Percentiles rank a stretch among this genome's conserved stretches.
These are phyloP conservation scores for Cephaloascus albidus DNA, from an alignment of 805 yeast species.

Conservation along the genomic window DNA sequence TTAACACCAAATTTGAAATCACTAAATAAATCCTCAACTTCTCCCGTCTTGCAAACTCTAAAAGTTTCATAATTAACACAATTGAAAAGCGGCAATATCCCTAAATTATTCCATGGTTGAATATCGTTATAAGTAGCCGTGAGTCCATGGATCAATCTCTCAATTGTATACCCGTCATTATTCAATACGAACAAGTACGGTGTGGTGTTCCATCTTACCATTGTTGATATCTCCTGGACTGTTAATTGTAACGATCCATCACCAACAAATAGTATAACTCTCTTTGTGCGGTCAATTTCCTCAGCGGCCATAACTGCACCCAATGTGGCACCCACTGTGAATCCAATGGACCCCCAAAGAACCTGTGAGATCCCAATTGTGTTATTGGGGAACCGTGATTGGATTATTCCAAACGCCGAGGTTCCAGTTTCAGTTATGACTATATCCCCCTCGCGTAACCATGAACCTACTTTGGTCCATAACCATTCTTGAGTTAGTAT, in stretches of 20 bases:
- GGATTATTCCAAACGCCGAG: slow-evolving; percentile 63
- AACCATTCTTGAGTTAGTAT: slow-evolving; percentile 53
- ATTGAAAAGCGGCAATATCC: slow-evolving; percentile 49
- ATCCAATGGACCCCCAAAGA: slow-evolving; percentile 72
- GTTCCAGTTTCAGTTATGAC: slow-evolving; percentile 70
- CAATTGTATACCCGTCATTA: slow-evolving; percentile 70
- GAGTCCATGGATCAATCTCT: slow-evolving; percentile 64
- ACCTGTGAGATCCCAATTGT: slow-evolving; percentile 65
- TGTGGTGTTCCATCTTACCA: slow-evolving; percentile 55
- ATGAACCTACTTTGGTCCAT: slow-evolving; percentile 56
- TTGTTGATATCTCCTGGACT: slow-evolving; percentile 63
- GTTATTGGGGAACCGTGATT: slow-evolving; percentile 53
- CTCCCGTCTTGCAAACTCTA: slow-evolving; percentile 48
- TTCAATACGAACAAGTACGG: slow-evolving; percentile 65
- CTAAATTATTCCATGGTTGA: slow-evolving; percentile 61
- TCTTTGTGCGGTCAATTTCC: slow-evolving; percentile 49
- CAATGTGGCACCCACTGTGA: slow-evolving; percentile 54
- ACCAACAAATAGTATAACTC: slow-evolving; percentile 63
- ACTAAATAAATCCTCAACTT: slow-evolving; percentile 40
- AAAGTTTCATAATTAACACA: slow-evolving; percentile 46
- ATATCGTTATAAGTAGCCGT: slow-evolving; percentile 56
- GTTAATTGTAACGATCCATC: slow-evolving; percentile 73
- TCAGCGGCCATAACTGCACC: slow-evolving; percentile 66
- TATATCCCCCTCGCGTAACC: slow-evolving; percentile 59
- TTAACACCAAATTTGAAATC: slow-evolving; percentile 40